Percentiles rank a stretch among this genome's conserved stretches.
These are phyloP conservation scores for Trichoderma sp. DNA, from an alignment of 2,329 filamentous ascomycete genomes.

Conservation along the genomic window DNA sequence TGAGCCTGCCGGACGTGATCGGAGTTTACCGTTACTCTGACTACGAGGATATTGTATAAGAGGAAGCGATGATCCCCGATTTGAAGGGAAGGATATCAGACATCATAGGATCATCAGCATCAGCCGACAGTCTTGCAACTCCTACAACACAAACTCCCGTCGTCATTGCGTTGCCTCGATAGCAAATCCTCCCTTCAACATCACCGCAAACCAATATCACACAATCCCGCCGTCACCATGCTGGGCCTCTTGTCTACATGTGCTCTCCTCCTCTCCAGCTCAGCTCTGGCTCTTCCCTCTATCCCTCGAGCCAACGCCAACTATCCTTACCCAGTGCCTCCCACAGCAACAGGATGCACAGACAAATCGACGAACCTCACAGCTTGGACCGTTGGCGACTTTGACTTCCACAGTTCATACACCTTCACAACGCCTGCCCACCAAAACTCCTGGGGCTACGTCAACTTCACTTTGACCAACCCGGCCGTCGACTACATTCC, in stretches of 20 bases:
- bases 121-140: too few species aligned
- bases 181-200: not conserved
- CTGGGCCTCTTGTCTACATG: slow-evolving; percentile 22
- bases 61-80: not conserved
- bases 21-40: not conserved
- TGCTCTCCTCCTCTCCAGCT: slow-evolving; percentile 26
- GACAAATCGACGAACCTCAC: slow-evolving; percentile 22
- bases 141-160: not conserved
- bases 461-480: slow-evolving; percentile 51
- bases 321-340: not conserved
- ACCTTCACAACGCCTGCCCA: slow-evolving; percentile 51
- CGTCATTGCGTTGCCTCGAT: not conserved
- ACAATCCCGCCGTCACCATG: slow-evolving; percentile 18
- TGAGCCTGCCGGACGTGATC: not conserved
- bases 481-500: slow-evolving; percentile 38
- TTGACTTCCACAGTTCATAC: slow-evolving; percentile 49
- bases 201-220: not conserved
- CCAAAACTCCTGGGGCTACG: slow-evolving; percentile 47
- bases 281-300: slow-evolving; percentile 27
- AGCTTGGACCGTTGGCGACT: slow-evolving; percentile 42
- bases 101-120: not conserved
- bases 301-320: slow-evolving; percentile 1
- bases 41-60: not conserved
- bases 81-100: not conserved
- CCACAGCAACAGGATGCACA: slow-evolving; percentile 22